A percentile compares a stretch with the other conserved stretches of the same genome.
Conservation (phyloP, 2,329 filamentous ascomycete species). For the Acarospora socialis region DNA sequence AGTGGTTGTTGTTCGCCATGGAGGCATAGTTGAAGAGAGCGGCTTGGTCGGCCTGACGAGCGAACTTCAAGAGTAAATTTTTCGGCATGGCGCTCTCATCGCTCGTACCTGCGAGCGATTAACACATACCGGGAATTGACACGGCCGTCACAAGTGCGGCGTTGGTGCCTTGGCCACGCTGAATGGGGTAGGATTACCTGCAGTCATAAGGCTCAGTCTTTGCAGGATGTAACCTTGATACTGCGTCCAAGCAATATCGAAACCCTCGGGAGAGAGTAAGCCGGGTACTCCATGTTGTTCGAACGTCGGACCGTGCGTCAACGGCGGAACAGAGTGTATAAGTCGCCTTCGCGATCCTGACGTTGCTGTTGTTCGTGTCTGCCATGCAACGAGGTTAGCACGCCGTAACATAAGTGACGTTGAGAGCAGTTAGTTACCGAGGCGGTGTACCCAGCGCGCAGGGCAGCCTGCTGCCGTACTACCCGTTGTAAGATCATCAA, state of each 20-base stretch:
- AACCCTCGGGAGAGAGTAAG: constrained; percentile 55
- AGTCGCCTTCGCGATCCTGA: constrained; percentile 13
- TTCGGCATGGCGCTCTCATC: constrained; percentile 48
- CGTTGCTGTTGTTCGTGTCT: constrained; percentile 3
- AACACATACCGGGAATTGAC: not conserved
- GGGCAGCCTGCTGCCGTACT: constrained; percentile 29
- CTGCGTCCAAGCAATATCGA: constrained; percentile 63
- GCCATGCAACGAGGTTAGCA: not conserved
- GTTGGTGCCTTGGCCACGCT: constrained; percentile 1
- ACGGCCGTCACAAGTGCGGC: not conserved
- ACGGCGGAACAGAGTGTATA: constrained; percentile 33
- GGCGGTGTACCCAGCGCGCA: too few relatives aligned
- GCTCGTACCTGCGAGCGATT: constrained; percentile 10
- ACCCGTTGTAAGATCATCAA: constrained; percentile 29
- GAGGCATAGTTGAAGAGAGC: constrained; percentile 89
- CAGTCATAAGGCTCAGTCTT: constrained; percentile 59
- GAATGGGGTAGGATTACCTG: constrained; percentile 40
- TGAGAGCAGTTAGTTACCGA: too few relatives aligned
- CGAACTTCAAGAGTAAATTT: constrained; percentile 57
- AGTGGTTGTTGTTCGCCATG: constrained; percentile 83
- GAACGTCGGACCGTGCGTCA: constrained; percentile 33
- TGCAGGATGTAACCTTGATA: constrained; percentile 64
- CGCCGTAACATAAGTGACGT: too few relatives aligned
- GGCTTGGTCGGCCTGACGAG: constrained; percentile 64
- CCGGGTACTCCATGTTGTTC: constrained; percentile 46